Base-by-base conservation (phyloP, 495 filamentous ascomycete species). In the Cenococcum geophilum region DNA sequence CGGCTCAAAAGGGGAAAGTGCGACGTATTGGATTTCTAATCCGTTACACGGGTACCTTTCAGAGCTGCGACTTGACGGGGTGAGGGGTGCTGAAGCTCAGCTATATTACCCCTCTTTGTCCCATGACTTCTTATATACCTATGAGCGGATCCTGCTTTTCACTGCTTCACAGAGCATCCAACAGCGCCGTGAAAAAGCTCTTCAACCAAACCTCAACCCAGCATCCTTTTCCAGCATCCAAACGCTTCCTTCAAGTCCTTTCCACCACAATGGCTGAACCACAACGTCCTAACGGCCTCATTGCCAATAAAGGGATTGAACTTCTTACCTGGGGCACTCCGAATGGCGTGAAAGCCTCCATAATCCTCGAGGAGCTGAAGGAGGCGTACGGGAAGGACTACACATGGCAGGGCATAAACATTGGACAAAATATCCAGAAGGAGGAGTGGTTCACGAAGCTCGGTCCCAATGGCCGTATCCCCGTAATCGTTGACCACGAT, bases 271-370 rank as follows among this genome's bases (percentile, higher is more conserved):
- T 70, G 62, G 51, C 65, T 20, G 21, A 52, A 35, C 54, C 66
- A 21, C 64, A 69, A 21, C 67, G 64, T 56, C 76, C 80, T 23
- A 78, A 74, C 6, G 81, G 80, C 21, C 73, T 82, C 37, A 78
- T 79, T 56, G 80, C 78, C 58, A 81, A 73, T 62, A 79, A 75
- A 27, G 81, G 80, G 63, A 81, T 83, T 63, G 80, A 83, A 72
- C 78, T 82, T 22, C 67, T 82, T 6, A 82, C 80, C 1, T 64
- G 18, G 20, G 63, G 60, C 16, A 71, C 64, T 3, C 64, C 68
- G 20, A 71, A 71, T 40, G 72, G 71, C 14, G 55, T 63, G 43
- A 75, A 73, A 55, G 70, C 66, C 5, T 72, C 69, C 10, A 75
- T 75, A 23, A 53, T 72, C 14, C 63, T 75, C 22, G 73, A 75